A percentile compares a stretch with the other conserved stretches of the same genome.
Evolutionary conservation across 2,329 filamentous ascomycete genomes (phyloP).

Genomic region (Trichophaea hybrida): DNA sequence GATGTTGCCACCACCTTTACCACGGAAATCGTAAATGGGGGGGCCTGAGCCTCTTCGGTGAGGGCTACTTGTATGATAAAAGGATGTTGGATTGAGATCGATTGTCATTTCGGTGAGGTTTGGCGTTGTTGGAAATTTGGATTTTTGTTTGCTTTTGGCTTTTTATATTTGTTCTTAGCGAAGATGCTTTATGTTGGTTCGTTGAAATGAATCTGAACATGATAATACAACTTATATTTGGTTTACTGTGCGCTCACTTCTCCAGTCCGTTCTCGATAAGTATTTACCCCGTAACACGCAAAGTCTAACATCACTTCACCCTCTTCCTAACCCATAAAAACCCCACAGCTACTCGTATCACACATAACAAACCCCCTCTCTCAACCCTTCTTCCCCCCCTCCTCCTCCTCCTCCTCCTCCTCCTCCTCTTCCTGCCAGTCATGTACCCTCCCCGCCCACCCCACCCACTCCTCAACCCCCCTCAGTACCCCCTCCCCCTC

Average conservation of each 20-base stretch:
- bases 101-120: neutral
- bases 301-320: too few species aligned
- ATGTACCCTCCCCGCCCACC: conserved; percentile 11
- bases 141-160: neutral
- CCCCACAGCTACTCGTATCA: too few species aligned
- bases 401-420: neutral
- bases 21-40: conserved; percentile 14
- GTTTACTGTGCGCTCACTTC: too few species aligned
- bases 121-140: neutral
- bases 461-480: conserved; percentile 17
- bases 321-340: neutral
- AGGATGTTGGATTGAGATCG: too few species aligned
- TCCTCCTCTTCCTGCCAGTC: neutral
- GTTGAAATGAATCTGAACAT: neutral
- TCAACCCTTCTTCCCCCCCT: neutral
- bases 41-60: neutral
- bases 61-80: neutral
- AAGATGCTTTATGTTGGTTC: neutral
- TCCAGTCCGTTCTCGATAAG: too few species aligned
- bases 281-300: too few species aligned
- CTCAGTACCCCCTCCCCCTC: conserved; percentile 12
- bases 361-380: too few species aligned
- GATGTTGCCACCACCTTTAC: conserved; percentile 24
- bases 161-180: neutral
- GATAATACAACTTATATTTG: too few species aligned